Evolutionary conservation across 768 basidiomycete genomes (phyloP).

Genomic region (Boletus rubescentipes): DNA sequence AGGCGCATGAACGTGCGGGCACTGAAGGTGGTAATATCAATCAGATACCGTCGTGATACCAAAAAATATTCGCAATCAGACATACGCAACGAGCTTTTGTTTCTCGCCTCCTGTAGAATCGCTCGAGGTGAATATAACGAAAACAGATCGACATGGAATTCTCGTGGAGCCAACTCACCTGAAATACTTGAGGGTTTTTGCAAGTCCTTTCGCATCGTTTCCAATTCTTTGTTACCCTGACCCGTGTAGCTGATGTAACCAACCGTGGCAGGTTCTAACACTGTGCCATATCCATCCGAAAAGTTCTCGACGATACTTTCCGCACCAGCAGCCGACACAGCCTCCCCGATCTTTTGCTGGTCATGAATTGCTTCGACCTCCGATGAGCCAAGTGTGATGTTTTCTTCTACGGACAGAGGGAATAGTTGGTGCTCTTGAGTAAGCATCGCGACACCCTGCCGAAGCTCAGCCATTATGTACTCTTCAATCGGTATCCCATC

Average conservation of each 20-base stretch:
- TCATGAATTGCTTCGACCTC: conserved; percentile 12
- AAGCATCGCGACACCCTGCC: conserved; percentile 41
- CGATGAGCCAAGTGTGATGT: conserved; percentile 37
- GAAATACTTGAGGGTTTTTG: conserved; percentile 24
- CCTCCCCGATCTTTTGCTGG: conserved; percentile 16
- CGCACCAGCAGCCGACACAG: conserved; percentile 38
- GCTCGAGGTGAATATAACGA: background rate
- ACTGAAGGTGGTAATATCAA: conserved; percentile 4
- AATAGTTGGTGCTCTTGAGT: conserved; percentile 40
- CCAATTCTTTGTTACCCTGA: conserved; percentile 10
- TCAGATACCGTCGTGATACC: background rate
- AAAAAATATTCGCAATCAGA: background rate
- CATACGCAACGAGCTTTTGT: conserved; percentile 32
- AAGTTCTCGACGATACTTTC: conserved; percentile 41
- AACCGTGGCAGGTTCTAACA: conserved; percentile 34
- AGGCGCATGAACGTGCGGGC: conserved; percentile 44
- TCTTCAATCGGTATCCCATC: conserved; percentile 37
- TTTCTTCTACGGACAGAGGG: conserved; percentile 40
- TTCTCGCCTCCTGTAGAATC: conserved; percentile 26
- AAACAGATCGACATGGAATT: background rate
- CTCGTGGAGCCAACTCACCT: conserved; percentile 9
- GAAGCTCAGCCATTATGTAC: conserved; percentile 35
- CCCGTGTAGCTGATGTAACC: conserved; percentile 30
- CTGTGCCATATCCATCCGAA: conserved; percentile 37
- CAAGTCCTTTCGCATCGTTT: conserved; percentile 18